Base-by-base conservation (phyloP, 2,329 filamentous ascomycete genomes). In the Alternaria tenuissima region DNA sequence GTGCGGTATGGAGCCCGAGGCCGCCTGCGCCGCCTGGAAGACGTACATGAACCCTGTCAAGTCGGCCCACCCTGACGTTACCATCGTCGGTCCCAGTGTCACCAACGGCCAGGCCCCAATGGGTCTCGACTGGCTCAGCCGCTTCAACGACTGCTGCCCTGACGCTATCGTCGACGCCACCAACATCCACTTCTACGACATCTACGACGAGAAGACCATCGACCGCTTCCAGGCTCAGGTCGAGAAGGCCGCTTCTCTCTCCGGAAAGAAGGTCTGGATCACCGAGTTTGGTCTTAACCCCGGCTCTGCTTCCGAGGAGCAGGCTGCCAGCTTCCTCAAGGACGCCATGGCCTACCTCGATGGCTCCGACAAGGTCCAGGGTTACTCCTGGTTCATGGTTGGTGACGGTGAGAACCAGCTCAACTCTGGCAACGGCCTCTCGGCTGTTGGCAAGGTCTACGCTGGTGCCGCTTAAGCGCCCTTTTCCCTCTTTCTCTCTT, bases 121-220 rank as follows among this genome's bases (percentile, higher is more conserved):
- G 69, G 77, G 75, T 52, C 66, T 76, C 11, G 53, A 62, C 48
- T 80, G 76, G 75, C 72, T 79, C 42, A 53, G 44, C 36, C 52
- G 62, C 59, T 80, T 79, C 70, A 53, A 75, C 57, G 59, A 60
- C 11, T 53, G 44, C 54, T 80, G 78, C 71, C 67, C 75, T 18
- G 71, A 68, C n/a, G 78, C 76, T 57, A 61, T 61, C 26, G 71
- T 75, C 28, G 70, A 79, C 64, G 77, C 75, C 26, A 69, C 71
- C 62, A 76, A 76, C 65, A 75, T 79, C 62, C 78, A 80, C 63
- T 80, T 75, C 70, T 80, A 79, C 69, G 74, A 78, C 64, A 68
- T 67, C 65, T 75, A 67, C 69, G 66, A 65, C 20, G 63, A 60
- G 11, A 63, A 63, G 22, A 67, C 65, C 47, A 70, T 78, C 44